phyloP scores from a whole-genome alignment of 306 rosid genomes.

The Rosa lucieae region DNA sequence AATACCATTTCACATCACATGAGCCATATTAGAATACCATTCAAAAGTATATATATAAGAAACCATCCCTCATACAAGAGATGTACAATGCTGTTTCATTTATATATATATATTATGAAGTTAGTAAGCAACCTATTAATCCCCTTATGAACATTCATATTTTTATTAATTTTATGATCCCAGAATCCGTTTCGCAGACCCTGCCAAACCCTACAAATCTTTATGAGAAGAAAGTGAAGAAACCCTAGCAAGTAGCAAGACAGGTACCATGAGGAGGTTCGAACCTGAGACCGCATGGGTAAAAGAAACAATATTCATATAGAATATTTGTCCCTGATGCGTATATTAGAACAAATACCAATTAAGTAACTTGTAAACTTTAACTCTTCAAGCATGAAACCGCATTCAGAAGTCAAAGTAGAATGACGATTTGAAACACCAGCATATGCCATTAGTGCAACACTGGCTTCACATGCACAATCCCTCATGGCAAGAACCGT shows the following conservation, averaged over 20 bases:
- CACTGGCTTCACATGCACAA: slow-evolving; percentile 68
- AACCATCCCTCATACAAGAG: too few relatives aligned
- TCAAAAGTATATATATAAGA: too few relatives aligned
- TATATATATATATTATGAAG: not conserved
- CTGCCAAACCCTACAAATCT: not conserved
- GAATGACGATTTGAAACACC: slow-evolving; percentile 76
- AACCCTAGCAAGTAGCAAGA: not conserved
- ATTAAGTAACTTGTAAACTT: slow-evolving; percentile 7
- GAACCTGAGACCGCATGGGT: not conserved
- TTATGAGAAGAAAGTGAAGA: not conserved
- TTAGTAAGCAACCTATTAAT: not conserved
- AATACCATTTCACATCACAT: not conserved
- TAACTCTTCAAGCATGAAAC: slow-evolving; percentile 95
- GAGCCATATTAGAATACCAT: too few relatives aligned
- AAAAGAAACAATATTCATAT: not conserved
- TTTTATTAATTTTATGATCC: not conserved
- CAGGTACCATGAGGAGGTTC: not conserved
- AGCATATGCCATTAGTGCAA: slow-evolving; percentile 64
- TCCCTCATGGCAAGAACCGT: slow-evolving; percentile 83
- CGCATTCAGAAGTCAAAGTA: slow-evolving; percentile 83
- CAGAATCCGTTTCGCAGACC: not conserved
- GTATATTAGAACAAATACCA: not conserved
- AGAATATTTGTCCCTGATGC: not conserved
- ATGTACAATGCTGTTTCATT: not conserved
- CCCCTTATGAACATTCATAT: not conserved